A percentile compares a stretch with the other conserved stretches of the same genome.
Evolutionary conservation across 305 asterid species (phyloP).

Genomic region (Fraxinus velutina): DNA sequence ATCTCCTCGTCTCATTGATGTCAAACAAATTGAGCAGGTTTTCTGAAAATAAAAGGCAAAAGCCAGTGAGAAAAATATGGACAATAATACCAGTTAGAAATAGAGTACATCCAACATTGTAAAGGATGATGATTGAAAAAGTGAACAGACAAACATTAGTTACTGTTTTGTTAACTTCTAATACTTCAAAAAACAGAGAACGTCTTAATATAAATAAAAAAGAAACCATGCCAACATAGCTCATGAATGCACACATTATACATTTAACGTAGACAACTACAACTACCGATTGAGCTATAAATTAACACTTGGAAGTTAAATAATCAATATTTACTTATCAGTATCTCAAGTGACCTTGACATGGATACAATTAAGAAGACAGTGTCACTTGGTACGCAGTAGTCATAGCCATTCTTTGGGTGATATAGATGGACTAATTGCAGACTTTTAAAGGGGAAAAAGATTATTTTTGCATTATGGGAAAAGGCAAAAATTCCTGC

Average conservation of each 20-base stretch:
- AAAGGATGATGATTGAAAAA: background rate
- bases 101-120: background rate
- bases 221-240: background rate
- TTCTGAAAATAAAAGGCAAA: slow-evolving; percentile 39
- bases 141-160: background rate
- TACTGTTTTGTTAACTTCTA: background rate
- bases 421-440: background rate
- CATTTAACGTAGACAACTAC: background rate
- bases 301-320: background rate
- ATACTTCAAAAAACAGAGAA: background rate
- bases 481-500: background rate
- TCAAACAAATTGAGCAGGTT: slow-evolving; percentile 75
- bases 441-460: background rate
- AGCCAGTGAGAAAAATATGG: slow-evolving; percentile 13
- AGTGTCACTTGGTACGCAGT: background rate
- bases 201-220: background rate
- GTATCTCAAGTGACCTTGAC: background rate
- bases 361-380: background rate
- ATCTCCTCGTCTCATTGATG: slow-evolving; percentile 68
- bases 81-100: background rate
- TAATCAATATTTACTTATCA: background rate
- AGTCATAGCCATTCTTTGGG: background rate
- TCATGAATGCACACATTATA: background rate
- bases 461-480: background rate
- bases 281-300: background rate